Evolutionary conservation across 139 green algal species (phyloP).

Genomic region (Spirogloea muscicola): DNA sequence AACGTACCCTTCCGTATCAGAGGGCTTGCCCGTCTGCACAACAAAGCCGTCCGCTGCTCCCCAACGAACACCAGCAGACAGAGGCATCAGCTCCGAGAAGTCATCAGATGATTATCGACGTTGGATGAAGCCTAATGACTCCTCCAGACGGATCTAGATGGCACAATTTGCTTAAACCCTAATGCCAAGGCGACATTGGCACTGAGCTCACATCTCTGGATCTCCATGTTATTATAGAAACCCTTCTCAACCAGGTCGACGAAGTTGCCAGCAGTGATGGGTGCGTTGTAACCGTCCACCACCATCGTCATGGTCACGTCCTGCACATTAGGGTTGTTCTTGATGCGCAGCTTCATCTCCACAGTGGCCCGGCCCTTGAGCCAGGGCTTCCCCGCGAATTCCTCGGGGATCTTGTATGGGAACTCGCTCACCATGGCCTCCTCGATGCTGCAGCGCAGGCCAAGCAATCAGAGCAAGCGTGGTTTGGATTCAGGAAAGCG

Average conservation of each 20-base stretch:
- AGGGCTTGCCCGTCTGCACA: slow-evolving; percentile 93
- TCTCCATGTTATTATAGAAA: slow-evolving; percentile 96
- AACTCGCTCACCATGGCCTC: slow-evolving; percentile 92
- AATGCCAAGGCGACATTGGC: too few relatives aligned
- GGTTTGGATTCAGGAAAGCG: too few relatives aligned
- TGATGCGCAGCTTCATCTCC: slow-evolving; percentile 78
- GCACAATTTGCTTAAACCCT: too few relatives aligned
- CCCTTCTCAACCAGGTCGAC: slow-evolving; percentile 80
- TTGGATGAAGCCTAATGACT: too few relatives aligned
- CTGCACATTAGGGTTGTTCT: slow-evolving; percentile 46
- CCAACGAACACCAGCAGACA: too few relatives aligned
- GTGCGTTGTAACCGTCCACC: slow-evolving; percentile 95
- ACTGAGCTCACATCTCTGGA: slow-evolving; percentile 70
- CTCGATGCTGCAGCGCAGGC: slow-evolving; percentile 61
- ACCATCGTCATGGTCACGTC: slow-evolving; percentile 66
- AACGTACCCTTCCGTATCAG: slow-evolving; percentile 65
- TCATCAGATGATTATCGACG: too few relatives aligned
- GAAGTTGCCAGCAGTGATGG: slow-evolving; percentile 88
- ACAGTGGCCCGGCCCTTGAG: slow-evolving; percentile 91
- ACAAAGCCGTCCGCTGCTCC: slow-evolving; percentile 91
- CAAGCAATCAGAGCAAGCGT: too few relatives aligned
- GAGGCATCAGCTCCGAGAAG: too few relatives aligned
- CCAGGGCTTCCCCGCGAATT: slow-evolving; percentile 82
- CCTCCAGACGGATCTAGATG: too few relatives aligned
- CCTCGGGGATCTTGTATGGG: slow-evolving; percentile 80